phyloP scores from a whole-genome alignment of 225 moss, liverwort and hornwort species.

The Neckera pumila region DNA sequence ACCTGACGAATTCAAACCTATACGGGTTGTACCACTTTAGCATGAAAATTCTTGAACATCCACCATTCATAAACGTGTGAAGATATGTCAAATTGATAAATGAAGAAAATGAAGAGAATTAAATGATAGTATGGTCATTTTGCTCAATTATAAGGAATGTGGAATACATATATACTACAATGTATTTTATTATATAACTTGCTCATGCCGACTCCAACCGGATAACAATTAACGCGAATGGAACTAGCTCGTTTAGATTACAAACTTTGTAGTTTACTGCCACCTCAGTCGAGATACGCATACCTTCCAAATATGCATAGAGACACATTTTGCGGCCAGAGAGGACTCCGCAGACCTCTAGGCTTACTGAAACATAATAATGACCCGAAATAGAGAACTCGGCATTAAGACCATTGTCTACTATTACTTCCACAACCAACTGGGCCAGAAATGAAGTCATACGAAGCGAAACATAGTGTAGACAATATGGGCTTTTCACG shows the following conservation, averaged over 20 bases:
- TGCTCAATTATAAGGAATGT: not conserved
- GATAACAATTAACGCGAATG: not conserved
- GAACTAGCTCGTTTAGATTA: not conserved
- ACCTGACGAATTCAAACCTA: not conserved
- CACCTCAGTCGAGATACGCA: not conserved
- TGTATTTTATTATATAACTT: not conserved
- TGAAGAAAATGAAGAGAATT: not conserved
- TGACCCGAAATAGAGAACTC: not conserved
- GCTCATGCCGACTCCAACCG: not conserved
- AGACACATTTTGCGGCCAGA: not conserved
- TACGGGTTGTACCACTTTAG: not conserved
- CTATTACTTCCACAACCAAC: not conserved
- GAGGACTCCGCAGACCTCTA: not conserved
- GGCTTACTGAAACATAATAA: not conserved
- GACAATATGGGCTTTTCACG: not conserved
- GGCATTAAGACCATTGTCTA: not conserved
- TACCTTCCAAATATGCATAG: not conserved
- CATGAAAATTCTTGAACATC: not conserved
- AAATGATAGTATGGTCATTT: not conserved
- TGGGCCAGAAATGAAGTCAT: not conserved
- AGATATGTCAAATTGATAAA: not conserved
- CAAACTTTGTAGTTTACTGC: not conserved
- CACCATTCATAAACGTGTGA: not conserved
- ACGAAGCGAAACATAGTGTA: not conserved
- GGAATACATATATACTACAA: not conserved